These are phyloP conservation scores for Candida ovalis DNA, from an alignment of 805 yeast genomes.

Conservation along the genomic window DNA sequence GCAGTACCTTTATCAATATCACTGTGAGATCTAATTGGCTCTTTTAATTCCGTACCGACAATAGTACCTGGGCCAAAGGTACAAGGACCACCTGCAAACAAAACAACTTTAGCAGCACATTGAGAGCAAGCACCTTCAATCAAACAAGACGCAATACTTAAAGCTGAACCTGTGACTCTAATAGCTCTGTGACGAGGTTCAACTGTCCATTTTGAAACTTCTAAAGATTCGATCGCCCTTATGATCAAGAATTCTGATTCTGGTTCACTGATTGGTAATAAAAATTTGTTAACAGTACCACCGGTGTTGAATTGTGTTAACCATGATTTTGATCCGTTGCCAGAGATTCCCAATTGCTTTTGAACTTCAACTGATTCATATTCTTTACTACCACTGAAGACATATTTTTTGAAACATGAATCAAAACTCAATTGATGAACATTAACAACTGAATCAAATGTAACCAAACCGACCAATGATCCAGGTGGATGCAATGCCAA, in stretches of 20 bases:
- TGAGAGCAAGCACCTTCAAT: conserved; percentile 81
- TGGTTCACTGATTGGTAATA: conserved; percentile 32
- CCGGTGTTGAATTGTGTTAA: conserved; percentile 37
- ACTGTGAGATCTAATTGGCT: conserved; percentile 95
- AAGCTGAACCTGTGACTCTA: conserved; percentile 91
- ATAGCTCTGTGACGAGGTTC: conserved; percentile 79
- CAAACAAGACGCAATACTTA: conserved; percentile 76
- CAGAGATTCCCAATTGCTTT: conserved; percentile 33
- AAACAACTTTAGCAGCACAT: conserved; percentile 82
- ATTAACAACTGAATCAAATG: conserved; percentile 87
- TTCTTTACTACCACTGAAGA: conserved; percentile 88
- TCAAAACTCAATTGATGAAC: conserved; percentile 73
- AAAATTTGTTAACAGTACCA: conserved; percentile 39
- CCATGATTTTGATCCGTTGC: conserved; percentile 35
- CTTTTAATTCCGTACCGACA: conserved; percentile 86
- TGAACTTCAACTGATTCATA: conserved; percentile 42
- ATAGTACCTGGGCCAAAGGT: conserved; percentile 93
- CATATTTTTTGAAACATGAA: conserved; percentile 67
- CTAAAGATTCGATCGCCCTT: conserved; percentile 70
- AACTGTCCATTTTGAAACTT: conserved; percentile 68
- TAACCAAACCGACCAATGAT: conserved; percentile 80
- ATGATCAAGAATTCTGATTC: conserved; percentile 79
- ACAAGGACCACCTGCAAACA: conserved; percentile 94
- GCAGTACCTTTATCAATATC: conserved; percentile 92
- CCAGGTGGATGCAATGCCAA: conserved; percentile 83